Base-by-base conservation (phyloP, 441 rosid genomes). In the Pelargonium myrrhifolium region DNA sequence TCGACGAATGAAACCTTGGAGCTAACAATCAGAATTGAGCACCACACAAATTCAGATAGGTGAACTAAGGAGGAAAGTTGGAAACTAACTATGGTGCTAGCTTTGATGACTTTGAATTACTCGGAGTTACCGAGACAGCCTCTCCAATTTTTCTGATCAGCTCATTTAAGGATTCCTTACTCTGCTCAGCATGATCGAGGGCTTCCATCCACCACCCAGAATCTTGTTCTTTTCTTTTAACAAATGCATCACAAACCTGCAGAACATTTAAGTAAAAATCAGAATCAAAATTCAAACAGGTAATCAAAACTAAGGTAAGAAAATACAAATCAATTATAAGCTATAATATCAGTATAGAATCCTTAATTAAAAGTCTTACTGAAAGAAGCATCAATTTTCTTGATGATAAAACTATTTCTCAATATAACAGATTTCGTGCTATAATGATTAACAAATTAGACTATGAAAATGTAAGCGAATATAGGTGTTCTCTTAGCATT, bases 151-250 rank as follows among this genome's bases (percentile, higher is more conserved):
- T 93, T 83, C 88, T 86, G 14, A 85, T 84, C 79, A 93, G 78
- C 78, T 89, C 99, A 39, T 70, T 75, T 53, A 85, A 77, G 59
- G 82, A 78, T 56, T 88, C 97, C 70, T 79, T 79, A 74, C 83
- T 83, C 76, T 78, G 79, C 79, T 89, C 97, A 59, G 83, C 79
- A 75, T 79, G 78, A 78, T 83, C 73, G 70, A 93, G 87, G 64
- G 86, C 90, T 77, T 91, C 90, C 80, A 91, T 78, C 99, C 99
- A 93, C 99, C 99, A 93, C 79, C 73, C 68, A 39, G 80, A 76
- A 66, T 70, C 66, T 71, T 84, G 84, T 74, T 82, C 72, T 73
- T 82, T 80, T 68, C 75, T 70, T 24, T 80, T 79, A 47, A 77
- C 70, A 62, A 80, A 74, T 66, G 84, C 84, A 75, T 83, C 77